Percentiles rank a stretch among this genome's conserved stretches.
Conservation (phyloP, 306 rosid genomes). For the Quillaja saponaria region DNA sequence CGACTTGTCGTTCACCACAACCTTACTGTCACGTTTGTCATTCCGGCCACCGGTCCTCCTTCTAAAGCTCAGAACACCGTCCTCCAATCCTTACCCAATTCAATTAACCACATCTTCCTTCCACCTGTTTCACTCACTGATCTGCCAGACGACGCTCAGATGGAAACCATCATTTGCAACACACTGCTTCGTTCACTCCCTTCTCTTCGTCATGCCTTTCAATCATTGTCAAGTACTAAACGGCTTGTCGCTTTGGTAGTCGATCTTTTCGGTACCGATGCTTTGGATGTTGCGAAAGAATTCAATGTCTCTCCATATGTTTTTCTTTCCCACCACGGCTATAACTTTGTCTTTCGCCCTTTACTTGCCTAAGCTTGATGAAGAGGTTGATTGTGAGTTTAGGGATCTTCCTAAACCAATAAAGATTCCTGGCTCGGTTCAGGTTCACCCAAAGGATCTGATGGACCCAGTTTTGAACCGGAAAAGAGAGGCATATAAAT, state of each 20-base stretch:
- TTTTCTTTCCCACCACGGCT: conserved; percentile 54
- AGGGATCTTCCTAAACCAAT: conserved; percentile 48
- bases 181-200: conserved; percentile 41
- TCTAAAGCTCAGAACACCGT: conserved; percentile 50
- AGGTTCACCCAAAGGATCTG: conserved; percentile 51
- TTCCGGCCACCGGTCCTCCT: conserved; percentile 60
- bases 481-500: conserved; percentile 53
- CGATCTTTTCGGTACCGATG: conserved; percentile 66
- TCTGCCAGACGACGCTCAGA: background rate
- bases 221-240: background rate
- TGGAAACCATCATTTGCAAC: conserved; percentile 35
- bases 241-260: conserved; percentile 39
- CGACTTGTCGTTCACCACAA: conserved; percentile 40
- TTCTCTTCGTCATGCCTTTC: conserved; percentile 24
- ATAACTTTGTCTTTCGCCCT: conserved; percentile 43
- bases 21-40: conserved; percentile 45
- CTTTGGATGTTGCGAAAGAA: conserved; percentile 49
- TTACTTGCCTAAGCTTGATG: conserved; percentile 46
- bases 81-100: conserved; percentile 40
- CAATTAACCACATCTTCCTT: conserved; percentile 43
- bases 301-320: conserved; percentile 41
- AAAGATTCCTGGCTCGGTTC: conserved; percentile 57
- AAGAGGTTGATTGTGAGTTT: conserved; percentile 42
- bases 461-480: conserved; percentile 62
- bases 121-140: conserved; percentile 26